Base-by-base conservation (phyloP, 2,329 filamentous ascomycete genomes). In the Trichoderma koningiopsis region DNA sequence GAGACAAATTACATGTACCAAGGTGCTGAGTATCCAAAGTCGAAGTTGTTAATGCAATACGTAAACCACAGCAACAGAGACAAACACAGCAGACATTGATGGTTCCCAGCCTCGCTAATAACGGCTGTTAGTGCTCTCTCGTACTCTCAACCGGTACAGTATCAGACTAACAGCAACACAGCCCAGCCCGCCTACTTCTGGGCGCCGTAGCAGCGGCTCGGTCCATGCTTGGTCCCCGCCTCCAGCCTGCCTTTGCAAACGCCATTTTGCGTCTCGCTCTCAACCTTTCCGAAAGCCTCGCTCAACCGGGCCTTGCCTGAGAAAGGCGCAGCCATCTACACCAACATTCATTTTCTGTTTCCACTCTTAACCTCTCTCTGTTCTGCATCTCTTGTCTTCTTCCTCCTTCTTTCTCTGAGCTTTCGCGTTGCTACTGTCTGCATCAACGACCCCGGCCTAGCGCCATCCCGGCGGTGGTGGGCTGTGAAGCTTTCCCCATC, bases 191-290 rank as follows among this genome's bases (percentile, higher is more conserved):
- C 16, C 16, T 19, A n/a, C 6, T n/a, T 43, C 40, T 43, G 40
- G 4, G 40, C 40, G 40, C 40, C 40, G 40, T 69, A 56, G 67
- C 67, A 69, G 67, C 67, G 67, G 67, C 67, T 69, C 67, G 67
- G 67, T 69, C 67, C 67, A 68, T 57, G 40, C 40, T 19, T 43
- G 49, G 57, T n/a, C 62, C 33, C 62, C 14, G 19, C 29, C 40
- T 67, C 40, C 40, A 43, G 40, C 40, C 40, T 43, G 40, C 16
- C n/a, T 19, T 40, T 43, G 40, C 40, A 43, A 43, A 43, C 40
- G 40, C 16, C 40, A 19, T n/a, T 43, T 43, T 43, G 11, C 33
- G 10, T 10, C 14, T 62, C 49, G 40, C 13, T 52, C 47, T 27
- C 47, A 49, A 49, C 47, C 47, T 13, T 22, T 49, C 47, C n/a